Percentiles rank a stretch among this genome's conserved stretches.
phyloP scores from a whole-genome alignment of 768 basidiomycete genomes.

The Calocybe indica region DNA sequence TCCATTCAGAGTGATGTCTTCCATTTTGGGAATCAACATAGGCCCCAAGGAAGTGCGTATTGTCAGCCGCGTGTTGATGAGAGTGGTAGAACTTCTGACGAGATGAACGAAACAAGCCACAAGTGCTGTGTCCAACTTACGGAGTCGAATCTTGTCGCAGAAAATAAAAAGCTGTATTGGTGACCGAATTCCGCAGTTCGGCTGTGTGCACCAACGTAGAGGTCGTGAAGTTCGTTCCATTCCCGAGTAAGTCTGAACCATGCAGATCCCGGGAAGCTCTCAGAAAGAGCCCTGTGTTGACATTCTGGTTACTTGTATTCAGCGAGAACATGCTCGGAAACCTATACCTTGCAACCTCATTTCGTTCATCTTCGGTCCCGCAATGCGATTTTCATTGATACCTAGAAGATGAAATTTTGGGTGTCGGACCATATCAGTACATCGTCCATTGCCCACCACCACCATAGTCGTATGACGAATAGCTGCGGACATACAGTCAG shows the following conservation, averaged over 20 bases:
- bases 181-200: slow-evolving; percentile 39
- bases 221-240: slow-evolving; percentile 45
- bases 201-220: slow-evolving; percentile 37
- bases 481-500: slow-evolving; percentile 1
- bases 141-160: slow-evolving; percentile 38
- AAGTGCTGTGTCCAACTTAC: slow-evolving; percentile 15
- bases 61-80: slow-evolving; percentile 36
- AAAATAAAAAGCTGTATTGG: slow-evolving; percentile 42
- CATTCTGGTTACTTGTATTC: neutral
- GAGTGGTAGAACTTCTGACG: slow-evolving; percentile 31
- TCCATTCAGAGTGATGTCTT: slow-evolving; percentile 35
- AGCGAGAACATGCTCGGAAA: neutral
- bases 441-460: slow-evolving; percentile 23
- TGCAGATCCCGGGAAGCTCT: slow-evolving; percentile 45
- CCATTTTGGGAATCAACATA: slow-evolving; percentile 30
- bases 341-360: slow-evolving; percentile 42
- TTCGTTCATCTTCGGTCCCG: slow-evolving; percentile 43
- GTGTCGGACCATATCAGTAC: neutral
- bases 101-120: neutral
- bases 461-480: slow-evolving; percentile 60
- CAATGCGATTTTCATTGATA: slow-evolving; percentile 48
- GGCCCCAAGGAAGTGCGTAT: slow-evolving; percentile 36
- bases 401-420: slow-evolving; percentile 18
- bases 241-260: slow-evolving; percentile 36
- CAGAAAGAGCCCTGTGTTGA: slow-evolving; percentile 38